Percentiles rank a stretch among this genome's conserved stretches.
phyloP scores from a whole-genome alignment of 2,329 filamentous ascomycete genomes.

The Sporothrix inflata region DNA sequence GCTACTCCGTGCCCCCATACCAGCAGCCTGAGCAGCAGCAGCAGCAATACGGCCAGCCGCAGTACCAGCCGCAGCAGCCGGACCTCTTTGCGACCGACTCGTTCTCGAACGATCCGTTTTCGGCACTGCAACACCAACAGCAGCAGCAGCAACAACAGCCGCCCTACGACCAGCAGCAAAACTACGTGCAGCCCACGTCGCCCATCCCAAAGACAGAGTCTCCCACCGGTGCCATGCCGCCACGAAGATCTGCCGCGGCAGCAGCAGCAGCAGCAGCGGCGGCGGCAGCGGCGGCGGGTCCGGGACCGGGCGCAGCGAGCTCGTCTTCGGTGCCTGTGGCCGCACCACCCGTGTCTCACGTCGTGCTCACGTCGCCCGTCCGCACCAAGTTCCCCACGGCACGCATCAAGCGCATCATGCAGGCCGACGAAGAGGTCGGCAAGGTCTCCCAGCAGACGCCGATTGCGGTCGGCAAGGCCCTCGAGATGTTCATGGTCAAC shows the following conservation, averaged over 20 bases:
- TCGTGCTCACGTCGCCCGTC: constrained; percentile 69
- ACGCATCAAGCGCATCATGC: constrained; percentile 98
- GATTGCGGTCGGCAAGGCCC: constrained; percentile 90
- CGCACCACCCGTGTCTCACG: constrained; percentile 19
- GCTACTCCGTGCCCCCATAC: constrained; percentile 26
- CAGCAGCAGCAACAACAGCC: constrained; percentile 26
- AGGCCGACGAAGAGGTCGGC: constrained; percentile 96
- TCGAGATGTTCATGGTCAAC: constrained; percentile 97
- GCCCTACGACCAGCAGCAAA: neutral
- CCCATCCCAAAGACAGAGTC: constrained; percentile 10
- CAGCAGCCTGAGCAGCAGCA: constrained; percentile 24
- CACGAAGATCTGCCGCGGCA: constrained; percentile 26
- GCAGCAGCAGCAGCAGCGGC: constrained; percentile 13
- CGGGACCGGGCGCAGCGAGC: neutral
- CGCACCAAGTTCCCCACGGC: constrained; percentile 96
- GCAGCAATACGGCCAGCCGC: constrained; percentile 31
- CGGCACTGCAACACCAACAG: constrained; percentile 25
- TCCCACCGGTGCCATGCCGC: constrained; percentile 29
- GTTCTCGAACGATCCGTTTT: constrained; percentile 30
- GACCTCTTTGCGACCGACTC: constrained; percentile 30
- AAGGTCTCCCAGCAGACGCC: constrained; percentile 98
- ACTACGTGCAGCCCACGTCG: neutral
- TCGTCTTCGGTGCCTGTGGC: neutral
- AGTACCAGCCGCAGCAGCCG: constrained; percentile 38
- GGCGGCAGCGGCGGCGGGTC: neutral